Percentiles rank a stretch among this genome's conserved stretches.
Conservation (phyloP, 2,329 filamentous ascomycete genomes). For the Curvularia hawaiiensis region DNA sequence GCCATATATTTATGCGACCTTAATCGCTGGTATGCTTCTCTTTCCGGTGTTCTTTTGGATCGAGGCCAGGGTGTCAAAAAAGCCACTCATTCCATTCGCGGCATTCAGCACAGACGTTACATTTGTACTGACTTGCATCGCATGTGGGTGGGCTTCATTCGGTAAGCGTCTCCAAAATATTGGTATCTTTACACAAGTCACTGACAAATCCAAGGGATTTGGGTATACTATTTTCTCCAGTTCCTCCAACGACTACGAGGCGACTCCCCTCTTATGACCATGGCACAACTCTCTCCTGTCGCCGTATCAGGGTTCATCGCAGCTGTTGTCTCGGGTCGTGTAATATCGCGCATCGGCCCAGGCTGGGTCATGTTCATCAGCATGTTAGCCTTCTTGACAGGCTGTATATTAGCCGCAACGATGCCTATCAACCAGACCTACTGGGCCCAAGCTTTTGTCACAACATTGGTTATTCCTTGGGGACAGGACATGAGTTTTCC, state of each 20-base stretch:
- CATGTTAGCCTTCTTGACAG: conserved; percentile 40
- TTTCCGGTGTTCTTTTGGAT: conserved; percentile 61
- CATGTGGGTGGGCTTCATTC: conserved; percentile 49
- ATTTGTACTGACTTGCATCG: conserved; percentile 63
- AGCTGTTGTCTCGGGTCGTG: conserved; percentile 37
- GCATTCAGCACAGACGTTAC: conserved; percentile 55
- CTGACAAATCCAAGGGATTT: conserved; percentile 26
- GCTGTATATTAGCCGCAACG: conserved; percentile 49
- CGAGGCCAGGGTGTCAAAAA: conserved; percentile 51
- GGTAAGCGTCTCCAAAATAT: conserved; percentile 22
- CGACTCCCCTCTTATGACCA: conserved; percentile 32
- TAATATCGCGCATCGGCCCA: conserved; percentile 38
- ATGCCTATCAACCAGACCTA: conserved; percentile 50
- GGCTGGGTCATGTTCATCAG: conserved; percentile 41
- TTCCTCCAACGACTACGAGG: conserved; percentile 34
- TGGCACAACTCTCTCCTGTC: conserved; percentile 36
- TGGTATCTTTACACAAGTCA: background rate
- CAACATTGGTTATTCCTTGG: conserved; percentile 41
- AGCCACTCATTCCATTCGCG: conserved; percentile 64
- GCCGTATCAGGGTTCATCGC: conserved; percentile 38
- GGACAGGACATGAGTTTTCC: conserved; percentile 53
- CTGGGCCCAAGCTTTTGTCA: conserved; percentile 49
- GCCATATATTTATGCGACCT: conserved; percentile 60
- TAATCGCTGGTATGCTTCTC: conserved; percentile 63
- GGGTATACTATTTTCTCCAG: conserved; percentile 41